A percentile compares a stretch with the other conserved stretches of the same genome.
Evolutionary conservation across 768 basidiomycete species (phyloP).

Genomic region (Vishniacozyma victoriae): DNA sequence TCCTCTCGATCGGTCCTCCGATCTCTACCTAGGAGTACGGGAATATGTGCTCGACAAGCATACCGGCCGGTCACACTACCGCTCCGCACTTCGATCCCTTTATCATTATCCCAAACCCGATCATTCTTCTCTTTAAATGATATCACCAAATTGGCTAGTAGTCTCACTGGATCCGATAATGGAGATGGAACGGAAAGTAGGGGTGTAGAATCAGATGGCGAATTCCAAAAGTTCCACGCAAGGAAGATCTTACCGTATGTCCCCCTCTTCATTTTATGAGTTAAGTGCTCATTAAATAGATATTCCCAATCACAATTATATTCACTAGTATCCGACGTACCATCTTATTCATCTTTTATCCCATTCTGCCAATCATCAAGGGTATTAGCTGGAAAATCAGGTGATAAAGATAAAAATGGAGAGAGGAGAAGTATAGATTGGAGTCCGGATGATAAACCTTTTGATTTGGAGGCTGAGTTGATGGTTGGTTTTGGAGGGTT

Average conservation of each 20-base stretch:
- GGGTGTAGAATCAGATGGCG: constrained; percentile 40
- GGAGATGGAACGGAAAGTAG: not conserved
- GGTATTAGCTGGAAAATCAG: constrained; percentile 50
- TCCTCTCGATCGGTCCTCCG: not conserved
- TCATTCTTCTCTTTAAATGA: constrained; percentile 15
- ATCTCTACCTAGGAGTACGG: not conserved
- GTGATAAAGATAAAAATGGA: too few relatives aligned
- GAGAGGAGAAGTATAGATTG: too few relatives aligned
- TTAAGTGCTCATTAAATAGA: constrained; percentile 48
- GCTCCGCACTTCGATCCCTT: not conserved
- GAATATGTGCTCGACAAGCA: not conserved
- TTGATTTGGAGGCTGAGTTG: constrained; percentile 73
- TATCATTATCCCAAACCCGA: not conserved
- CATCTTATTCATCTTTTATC: constrained; percentile 75
- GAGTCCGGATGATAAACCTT: constrained; percentile 42
- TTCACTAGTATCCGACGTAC: constrained; percentile 77
- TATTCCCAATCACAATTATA: constrained; percentile 76
- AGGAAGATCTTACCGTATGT: constrained; percentile 82
- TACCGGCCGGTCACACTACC: not conserved
- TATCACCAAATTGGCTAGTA: constrained; percentile 9
- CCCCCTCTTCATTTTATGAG: not conserved
- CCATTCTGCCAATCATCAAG: constrained; percentile 78
- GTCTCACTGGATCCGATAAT: not conserved
- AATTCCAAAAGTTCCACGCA: constrained; percentile 67
- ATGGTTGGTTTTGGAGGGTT: constrained; percentile 82